Conservation (phyloP, 2,329 filamentous ascomycete genomes). For the Cladosporium phlei region DNA sequence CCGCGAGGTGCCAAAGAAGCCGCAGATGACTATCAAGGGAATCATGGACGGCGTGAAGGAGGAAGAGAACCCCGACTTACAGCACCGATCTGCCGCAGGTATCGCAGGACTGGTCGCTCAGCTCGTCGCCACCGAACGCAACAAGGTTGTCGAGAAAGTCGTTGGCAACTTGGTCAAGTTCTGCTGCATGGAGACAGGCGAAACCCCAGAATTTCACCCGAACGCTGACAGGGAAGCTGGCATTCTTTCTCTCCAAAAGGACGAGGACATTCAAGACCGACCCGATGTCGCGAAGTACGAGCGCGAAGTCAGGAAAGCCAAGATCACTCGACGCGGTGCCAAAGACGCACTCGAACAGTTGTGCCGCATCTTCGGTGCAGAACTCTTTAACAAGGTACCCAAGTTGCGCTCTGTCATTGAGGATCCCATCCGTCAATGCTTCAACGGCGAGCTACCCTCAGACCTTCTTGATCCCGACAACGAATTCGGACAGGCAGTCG, state of each 20-base stretch:
- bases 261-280: slow-evolving; percentile 92
- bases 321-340: slow-evolving; percentile 85
- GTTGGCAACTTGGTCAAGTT: slow-evolving; percentile 95
- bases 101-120: slow-evolving; percentile 81
- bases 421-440: slow-evolving; percentile 68
- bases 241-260: slow-evolving; percentile 91
- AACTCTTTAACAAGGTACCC: slow-evolving; percentile 77
- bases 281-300: slow-evolving; percentile 87
- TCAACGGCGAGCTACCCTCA: slow-evolving; percentile 62
- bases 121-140: slow-evolving; percentile 73
- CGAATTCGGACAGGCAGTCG: slow-evolving; percentile 80
- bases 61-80: slow-evolving; percentile 85
- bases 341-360: slow-evolving; percentile 92
- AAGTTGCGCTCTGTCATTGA: slow-evolving; percentile 79
- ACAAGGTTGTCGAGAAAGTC: slow-evolving; percentile 88
- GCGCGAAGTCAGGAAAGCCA: slow-evolving; percentile 78
- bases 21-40: slow-evolving; percentile 84
- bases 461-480: slow-evolving; percentile 70
- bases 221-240: slow-evolving; percentile 73
- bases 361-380: slow-evolving; percentile 69
- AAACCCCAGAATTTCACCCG: slow-evolving; percentile 89
- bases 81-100: slow-evolving; percentile 77
- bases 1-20: slow-evolving; percentile 84
- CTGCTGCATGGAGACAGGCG: slow-evolving; percentile 93
- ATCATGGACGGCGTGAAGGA: slow-evolving; percentile 98